A percentile compares a stretch with the other conserved stretches of the same genome.
Conservation (phyloP, 129 eudicot genomes). For the Dittrichia graveolens region DNA sequence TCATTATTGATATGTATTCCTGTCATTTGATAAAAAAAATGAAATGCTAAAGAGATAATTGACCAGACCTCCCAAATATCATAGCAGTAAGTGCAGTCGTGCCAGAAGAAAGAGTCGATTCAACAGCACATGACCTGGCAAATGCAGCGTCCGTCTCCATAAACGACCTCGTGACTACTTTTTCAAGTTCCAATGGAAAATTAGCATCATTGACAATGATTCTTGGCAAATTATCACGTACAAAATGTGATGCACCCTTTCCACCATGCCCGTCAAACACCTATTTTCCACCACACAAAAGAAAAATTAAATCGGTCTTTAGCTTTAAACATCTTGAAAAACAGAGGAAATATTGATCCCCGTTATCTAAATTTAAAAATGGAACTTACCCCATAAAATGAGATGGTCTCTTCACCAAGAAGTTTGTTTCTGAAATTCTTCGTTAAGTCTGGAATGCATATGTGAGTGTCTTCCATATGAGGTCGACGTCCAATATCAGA, state of each 20-base stretch:
- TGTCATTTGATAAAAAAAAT: not conserved
- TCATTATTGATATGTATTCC: not conserved
- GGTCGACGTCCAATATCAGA: conserved; percentile 81
- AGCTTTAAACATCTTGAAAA: conserved; percentile 14
- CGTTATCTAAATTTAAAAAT: not conserved
- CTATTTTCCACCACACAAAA: conserved; percentile 36
- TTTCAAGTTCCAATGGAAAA: conserved; percentile 85
- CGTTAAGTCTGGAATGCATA: conserved; percentile 82
- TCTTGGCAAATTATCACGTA: conserved; percentile 78
- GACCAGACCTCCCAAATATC: conserved; percentile 79
- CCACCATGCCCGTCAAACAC: conserved; percentile 99
- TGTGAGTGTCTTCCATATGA: conserved; percentile 92
- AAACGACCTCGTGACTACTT: conserved; percentile 82
- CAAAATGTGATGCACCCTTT: conserved; percentile 85
- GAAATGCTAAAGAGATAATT: not conserved
- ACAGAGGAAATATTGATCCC: not conserved
- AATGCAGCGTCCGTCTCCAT: conserved; percentile 80
- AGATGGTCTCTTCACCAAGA: conserved; percentile 67
- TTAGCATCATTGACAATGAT: conserved; percentile 85
- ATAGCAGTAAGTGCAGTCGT: conserved; percentile 97
- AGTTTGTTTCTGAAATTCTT: conserved; percentile 48
- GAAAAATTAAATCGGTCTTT: not conserved
- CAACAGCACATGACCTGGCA: conserved; percentile 75
- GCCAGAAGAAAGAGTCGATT: conserved; percentile 79
- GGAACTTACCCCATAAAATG: conserved; percentile 89